Evolutionary conservation across 176 grass and related monocot genomes (phyloP), one percentile per base, ranked within the genome.

Genomic region (barley (Hordeum vulgare)): DNA sequence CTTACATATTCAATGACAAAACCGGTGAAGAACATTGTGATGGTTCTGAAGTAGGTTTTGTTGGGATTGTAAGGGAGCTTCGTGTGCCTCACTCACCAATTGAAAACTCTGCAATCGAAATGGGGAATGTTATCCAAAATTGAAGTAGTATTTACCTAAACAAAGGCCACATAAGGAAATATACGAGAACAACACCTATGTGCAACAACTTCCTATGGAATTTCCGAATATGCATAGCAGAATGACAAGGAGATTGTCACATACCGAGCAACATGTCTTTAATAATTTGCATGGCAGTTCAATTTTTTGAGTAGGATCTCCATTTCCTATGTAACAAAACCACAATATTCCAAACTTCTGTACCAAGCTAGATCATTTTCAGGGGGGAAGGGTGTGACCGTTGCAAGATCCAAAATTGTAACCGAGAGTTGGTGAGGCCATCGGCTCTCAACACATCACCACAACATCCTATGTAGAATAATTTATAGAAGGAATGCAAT

Each of bases 101-200:
- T 95, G 85, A 95, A 35, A 98, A 77, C 76, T 76, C 85, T 11
- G 90, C 80, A 25, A 95, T 85, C 40, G 89, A 84, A 53, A 98
- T 82, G 20, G 93, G 96, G 29, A 89, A 95, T 71, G 86, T 93
- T 65, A 89, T 86, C 91, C 96, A 95, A 40, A 93, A 94, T 63
- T 13, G 83, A 36, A 0, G 93, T 93, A n/a, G 84, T 84, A 17
- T 24, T 68, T 25, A 66, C 31, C n/a, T n/a, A n/a, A n/a, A n/a
- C n/a, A n/a, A n/a, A n/a, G n/a, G n/a, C n/a, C n/a, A n/a, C n/a
- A n/a, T 14, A 0, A 97, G 90, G 54, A 94, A 85, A 57, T 86
- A 92, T 42, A 81, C 64, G 28, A 97, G 71, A n/a, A 90, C 94
- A 60, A 89, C 65, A 54, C 88, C 89, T 75, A 92, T 88, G 72